phyloP scores from a whole-genome alignment of 768 basidiomycete genomes.

The Cystofilobasidium capitatum region DNA sequence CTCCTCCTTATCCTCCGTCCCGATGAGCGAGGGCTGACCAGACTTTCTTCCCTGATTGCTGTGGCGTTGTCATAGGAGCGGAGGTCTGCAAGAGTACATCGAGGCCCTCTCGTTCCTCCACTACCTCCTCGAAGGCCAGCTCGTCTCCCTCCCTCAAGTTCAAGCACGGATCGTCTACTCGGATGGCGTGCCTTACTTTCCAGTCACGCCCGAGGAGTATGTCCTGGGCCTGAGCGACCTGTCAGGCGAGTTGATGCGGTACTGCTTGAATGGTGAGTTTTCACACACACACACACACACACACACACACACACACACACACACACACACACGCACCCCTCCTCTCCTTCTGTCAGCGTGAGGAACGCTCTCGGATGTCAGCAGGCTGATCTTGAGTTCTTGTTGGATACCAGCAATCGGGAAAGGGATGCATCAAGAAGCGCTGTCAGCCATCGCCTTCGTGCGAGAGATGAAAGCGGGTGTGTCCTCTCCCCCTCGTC shows the following conservation, averaged over 20 bases:
- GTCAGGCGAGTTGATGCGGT: conserved; percentile 94
- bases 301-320: neutral
- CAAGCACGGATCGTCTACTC: conserved; percentile 56
- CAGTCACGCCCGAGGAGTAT: conserved; percentile 70
- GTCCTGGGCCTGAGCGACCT: conserved; percentile 86
- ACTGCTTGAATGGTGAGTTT: conserved; percentile 65
- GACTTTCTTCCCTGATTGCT: no score
- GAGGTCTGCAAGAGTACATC: conserved; percentile 84
- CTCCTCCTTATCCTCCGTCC: neutral
- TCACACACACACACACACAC: conserved; percentile 20
- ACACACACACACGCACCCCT: neutral
- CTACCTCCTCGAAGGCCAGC: conserved; percentile 55
- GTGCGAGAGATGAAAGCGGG: conserved; percentile 41
- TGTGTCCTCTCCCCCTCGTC: conserved; percentile 27
- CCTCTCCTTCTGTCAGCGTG: conserved; percentile 33
- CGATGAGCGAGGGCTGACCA: no score
- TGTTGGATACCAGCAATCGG: conserved; percentile 31
- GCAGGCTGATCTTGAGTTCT: no score
- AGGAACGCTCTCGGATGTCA: no score
- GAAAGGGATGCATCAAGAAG: conserved; percentile 37
- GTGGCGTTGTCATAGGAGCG: conserved; percentile 32
- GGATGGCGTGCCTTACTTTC: conserved; percentile 57
- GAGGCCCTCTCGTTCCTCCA: conserved; percentile 83
- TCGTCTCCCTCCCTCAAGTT: conserved; percentile 56
- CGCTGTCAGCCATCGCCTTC: conserved; percentile 38